Conservation (phyloP, 2,329 filamentous ascomycete genomes). For the Bretziella fagacearum region DNA sequence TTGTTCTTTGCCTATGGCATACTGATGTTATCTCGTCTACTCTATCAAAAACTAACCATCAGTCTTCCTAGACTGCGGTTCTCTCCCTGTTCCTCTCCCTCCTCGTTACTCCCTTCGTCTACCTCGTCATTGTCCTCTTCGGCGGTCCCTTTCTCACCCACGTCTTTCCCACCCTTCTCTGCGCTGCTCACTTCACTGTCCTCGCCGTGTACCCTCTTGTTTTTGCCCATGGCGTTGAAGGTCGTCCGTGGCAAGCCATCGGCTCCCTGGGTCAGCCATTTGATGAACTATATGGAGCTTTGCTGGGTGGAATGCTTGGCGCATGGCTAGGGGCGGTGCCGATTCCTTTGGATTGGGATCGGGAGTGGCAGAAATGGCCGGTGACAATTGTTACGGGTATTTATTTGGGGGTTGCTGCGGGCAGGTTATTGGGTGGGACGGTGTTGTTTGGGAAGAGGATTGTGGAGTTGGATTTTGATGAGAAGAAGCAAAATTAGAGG, state of each 20-base stretch:
- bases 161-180: slow-evolving; percentile 58
- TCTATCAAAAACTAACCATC: background rate
- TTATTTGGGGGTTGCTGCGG: slow-evolving; percentile 61
- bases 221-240: slow-evolving; percentile 70
- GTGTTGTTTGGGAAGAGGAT: slow-evolving; percentile 31
- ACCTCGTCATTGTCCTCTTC: slow-evolving; percentile 62
- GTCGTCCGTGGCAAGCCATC: slow-evolving; percentile 50
- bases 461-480: slow-evolving; percentile 14
- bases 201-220: slow-evolving; percentile 65
- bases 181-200: slow-evolving; percentile 64
- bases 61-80: slow-evolving; percentile 3
- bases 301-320: slow-evolving; percentile 61
- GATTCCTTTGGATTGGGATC: slow-evolving; percentile 93
- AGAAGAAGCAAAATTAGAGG: slow-evolving; percentile 20
- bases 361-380: slow-evolving; percentile 98
- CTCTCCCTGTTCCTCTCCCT: slow-evolving; percentile 43
- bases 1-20: no score
- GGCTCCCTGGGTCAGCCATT: slow-evolving; percentile 51
- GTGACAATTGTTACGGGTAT: slow-evolving; percentile 75
- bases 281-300: slow-evolving; percentile 70
- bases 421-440: slow-evolving; percentile 43
- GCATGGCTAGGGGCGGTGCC: slow-evolving; percentile 90
- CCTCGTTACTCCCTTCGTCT: slow-evolving; percentile 47
- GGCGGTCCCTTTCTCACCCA: slow-evolving; percentile 82
- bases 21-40: background rate